Percentiles rank a stretch among this genome's conserved stretches.
Evolutionary conservation across 2,329 filamentous ascomycete genomes (phyloP).

Genomic region (Ophiostoma ulmi): DNA sequence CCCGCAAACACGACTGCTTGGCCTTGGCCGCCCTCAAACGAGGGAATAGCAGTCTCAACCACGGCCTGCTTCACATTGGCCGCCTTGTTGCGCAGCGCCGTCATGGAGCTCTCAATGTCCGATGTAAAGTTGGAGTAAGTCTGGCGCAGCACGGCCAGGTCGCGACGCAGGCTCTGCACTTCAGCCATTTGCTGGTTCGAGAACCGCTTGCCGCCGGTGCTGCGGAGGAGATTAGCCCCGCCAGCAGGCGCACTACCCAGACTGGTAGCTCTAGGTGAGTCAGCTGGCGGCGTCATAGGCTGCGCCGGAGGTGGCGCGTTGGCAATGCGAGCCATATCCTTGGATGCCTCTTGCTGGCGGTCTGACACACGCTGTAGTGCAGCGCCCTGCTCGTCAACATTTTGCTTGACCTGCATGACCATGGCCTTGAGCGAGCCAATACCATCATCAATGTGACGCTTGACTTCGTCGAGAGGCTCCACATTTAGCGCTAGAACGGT

Average conservation of each 20-base stretch:
- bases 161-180: conserved; percentile 74
- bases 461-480: conserved; percentile 90
- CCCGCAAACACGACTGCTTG: conserved; percentile 79
- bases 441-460: conserved; percentile 91
- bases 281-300: conserved; percentile 39
- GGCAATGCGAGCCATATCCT: conserved; percentile 66
- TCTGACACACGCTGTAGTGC: conserved; percentile 84
- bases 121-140: conserved; percentile 88
- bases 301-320: conserved; percentile 34
- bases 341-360: conserved; percentile 80
- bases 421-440: conserved; percentile 72
- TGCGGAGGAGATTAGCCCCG: not conserved
- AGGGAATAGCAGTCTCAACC: conserved; percentile 63
- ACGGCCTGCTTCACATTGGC: conserved; percentile 71
- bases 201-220: conserved; percentile 22
- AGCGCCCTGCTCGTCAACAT: conserved; percentile 74
- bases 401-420: conserved; percentile 79
- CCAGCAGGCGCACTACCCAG: conserved; percentile 18
- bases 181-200: conserved; percentile 63
- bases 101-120: conserved; percentile 85
- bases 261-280: conserved; percentile 45
- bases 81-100: conserved; percentile 74
- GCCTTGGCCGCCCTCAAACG: conserved; percentile 71
- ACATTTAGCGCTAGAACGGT: conserved; percentile 93
- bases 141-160: conserved; percentile 86